Evolutionary conservation across 1,284 basidiomycete species (phyloP), one percentile per base, ranked within the genome.

Genomic region (Pseudomicrostroma phylloplanum): DNA sequence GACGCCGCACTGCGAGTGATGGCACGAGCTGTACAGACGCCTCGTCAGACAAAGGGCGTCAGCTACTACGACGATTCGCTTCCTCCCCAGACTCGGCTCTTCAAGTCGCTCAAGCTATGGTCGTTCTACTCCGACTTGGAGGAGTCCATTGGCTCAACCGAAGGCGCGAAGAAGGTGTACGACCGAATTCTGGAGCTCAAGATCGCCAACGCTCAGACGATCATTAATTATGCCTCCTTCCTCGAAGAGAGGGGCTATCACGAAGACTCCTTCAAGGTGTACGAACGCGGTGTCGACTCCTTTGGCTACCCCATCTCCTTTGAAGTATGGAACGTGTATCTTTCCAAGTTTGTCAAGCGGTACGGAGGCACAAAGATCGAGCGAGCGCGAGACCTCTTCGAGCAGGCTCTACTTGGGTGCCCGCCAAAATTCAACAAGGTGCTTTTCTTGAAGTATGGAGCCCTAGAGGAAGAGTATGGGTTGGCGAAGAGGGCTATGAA

Each of bases 281-380:
- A 97, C 79, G 96, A 98, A 79, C 87, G 94, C 54, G 96, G 96
- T 51, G 91, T 96, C 9, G 96, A 98, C 71, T 82, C 97, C 19
- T 98, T 98, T 83, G 93, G 92, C 7, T 98, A 92, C 83, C 96
- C 96, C 0, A 87, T 98, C 55, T 94, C 92, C 1, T 98, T 97
- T 79, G 96, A 99, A 81, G 87, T 99, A 68, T 98, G 96, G 94
- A 98, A 99, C 79, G 94, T 96, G 62, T 99, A 97, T 80, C 82
- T 99, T 46, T 89, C 90, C 62, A 97, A 97, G 81, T 99, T 99
- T 78, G 86, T 94, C 67, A 94, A 92, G 81, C 88, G 96, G 79
- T 97, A 96, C 81, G 91, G 89, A 56, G 96, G 94, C 11, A 84
- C 87, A 56, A 98, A 96, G 82, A 82, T 99, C 21, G 96, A 99